phyloP scores from a whole-genome alignment of 176 grass and related monocot species.

The Stipa capillata region DNA sequence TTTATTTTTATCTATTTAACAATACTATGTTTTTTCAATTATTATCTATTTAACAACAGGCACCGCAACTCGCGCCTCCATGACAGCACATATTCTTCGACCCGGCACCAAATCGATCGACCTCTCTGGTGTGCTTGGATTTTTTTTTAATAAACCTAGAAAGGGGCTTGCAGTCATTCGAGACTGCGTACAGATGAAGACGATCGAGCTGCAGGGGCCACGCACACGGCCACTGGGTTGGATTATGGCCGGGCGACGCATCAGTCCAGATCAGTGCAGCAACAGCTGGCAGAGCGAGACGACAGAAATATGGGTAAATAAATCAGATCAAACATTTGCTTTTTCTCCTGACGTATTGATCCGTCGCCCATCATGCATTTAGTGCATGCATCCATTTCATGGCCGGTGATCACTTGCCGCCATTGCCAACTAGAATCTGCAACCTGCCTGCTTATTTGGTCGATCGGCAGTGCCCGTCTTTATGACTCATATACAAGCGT shows the following conservation, averaged over 20 bases:
- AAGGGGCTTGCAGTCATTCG: neutral
- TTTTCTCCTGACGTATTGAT: neutral
- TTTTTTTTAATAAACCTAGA: neutral
- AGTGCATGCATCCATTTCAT: neutral
- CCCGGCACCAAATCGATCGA: no score
- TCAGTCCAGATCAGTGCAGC: no score
- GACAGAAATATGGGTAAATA: neutral
- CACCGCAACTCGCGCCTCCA: no score
- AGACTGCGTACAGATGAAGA: neutral
- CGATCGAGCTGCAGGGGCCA: neutral
- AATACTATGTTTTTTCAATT: no score
- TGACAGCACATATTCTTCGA: no score
- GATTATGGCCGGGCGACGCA: neutral
- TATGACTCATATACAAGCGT: constrained; percentile 34
- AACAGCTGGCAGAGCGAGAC: neutral
- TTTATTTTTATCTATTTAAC: no score
- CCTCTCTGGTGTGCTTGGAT: no score
- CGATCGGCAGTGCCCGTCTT: constrained; percentile 2
- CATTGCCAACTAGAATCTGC: neutral
- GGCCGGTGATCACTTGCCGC: neutral
- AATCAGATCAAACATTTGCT: neutral
- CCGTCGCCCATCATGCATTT: no score
- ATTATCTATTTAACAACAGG: no score
- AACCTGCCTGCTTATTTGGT: neutral
- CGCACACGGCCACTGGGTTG: neutral